Conservation (phyloP, 306 rosid species). For the Herpetospermum pedunculosum region DNA sequence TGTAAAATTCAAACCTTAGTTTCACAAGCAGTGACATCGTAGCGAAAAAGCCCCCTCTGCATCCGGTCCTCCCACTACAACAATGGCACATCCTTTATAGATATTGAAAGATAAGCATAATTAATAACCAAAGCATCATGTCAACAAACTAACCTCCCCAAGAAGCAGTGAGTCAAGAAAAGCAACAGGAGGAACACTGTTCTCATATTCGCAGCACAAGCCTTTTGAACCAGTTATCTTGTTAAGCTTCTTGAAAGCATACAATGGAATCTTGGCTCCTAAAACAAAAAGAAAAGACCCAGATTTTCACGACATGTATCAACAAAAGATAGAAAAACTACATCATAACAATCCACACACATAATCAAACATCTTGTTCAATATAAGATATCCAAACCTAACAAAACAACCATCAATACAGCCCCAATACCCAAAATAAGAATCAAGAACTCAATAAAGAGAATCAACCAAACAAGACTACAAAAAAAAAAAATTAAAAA, state of each 20-base stretch:
- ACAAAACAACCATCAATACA: not conserved
- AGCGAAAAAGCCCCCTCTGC: slow-evolving; percentile 88
- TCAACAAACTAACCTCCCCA: slow-evolving; percentile 47
- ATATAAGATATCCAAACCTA: not conserved
- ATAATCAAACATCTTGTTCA: not conserved
- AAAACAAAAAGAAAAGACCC: not conserved
- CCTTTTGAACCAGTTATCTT: slow-evolving; percentile 22
- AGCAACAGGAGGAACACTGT: slow-evolving; percentile 49
- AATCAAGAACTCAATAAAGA: not conserved
- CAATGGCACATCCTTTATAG: not conserved
- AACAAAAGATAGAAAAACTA: not conserved
- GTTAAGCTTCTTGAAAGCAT: slow-evolving; percentile 51
- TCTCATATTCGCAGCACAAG: slow-evolving; percentile 13
- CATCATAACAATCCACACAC: not conserved
- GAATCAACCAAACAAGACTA: not conserved
- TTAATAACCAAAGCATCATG: not conserved
- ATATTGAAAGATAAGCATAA: not conserved
- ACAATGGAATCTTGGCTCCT: slow-evolving; percentile 87
- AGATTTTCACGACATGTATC: not conserved
- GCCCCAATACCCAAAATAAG: not conserved
- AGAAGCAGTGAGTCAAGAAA: slow-evolving; percentile 83
- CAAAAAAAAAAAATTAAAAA: not conserved
- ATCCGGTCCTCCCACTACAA: slow-evolving; percentile 89
- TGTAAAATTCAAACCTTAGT: slow-evolving; percentile 46
- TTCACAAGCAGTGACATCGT: slow-evolving; percentile 88